Evolutionary conservation across 306 rosid genomes (phyloP).

Genomic region (Cucumis cinereus): DNA sequence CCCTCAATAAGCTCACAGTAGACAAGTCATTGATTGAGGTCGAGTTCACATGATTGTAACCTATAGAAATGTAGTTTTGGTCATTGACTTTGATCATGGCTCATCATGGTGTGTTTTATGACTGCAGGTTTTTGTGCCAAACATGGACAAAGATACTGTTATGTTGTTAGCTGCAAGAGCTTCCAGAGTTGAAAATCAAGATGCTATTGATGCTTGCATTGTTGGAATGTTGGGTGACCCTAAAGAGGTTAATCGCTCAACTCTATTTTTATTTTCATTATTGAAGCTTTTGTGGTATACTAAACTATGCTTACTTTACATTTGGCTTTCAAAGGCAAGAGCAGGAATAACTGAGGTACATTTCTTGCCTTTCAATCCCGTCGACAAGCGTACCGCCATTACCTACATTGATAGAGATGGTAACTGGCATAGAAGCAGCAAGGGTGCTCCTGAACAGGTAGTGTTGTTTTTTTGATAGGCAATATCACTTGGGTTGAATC

Average conservation of each 20-base stretch:
- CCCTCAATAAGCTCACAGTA: constrained; percentile 81
- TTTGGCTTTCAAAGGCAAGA: constrained; percentile 34
- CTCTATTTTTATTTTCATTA: neutral
- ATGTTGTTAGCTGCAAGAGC: constrained; percentile 68
- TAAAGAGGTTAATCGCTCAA: constrained; percentile 44
- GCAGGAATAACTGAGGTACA: constrained; percentile 78
- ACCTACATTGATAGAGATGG: constrained; percentile 57
- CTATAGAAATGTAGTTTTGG: neutral
- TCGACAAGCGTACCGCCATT: constrained; percentile 77
- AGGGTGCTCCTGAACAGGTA: constrained; percentile 97
- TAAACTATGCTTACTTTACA: neutral
- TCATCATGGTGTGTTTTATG: constrained; percentile 7
- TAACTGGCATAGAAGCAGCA: constrained; percentile 70
- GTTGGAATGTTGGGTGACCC: constrained; percentile 79
- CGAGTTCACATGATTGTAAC: neutral
- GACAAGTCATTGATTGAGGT: constrained; percentile 79
- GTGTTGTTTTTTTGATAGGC: neutral
- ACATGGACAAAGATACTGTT: constrained; percentile 39
- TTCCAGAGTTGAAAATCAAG: constrained; percentile 76
- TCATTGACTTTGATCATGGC: neutral
- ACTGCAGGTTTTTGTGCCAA: constrained; percentile 38
- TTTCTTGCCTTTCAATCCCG: constrained; percentile 89
- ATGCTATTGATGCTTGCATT: constrained; percentile 81
- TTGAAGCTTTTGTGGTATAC: neutral
- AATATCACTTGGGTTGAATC: neutral